Evolutionary conservation across 1,139 yeast genomes (phyloP).

Genomic region (Magnusiomyces suaveolens): DNA sequence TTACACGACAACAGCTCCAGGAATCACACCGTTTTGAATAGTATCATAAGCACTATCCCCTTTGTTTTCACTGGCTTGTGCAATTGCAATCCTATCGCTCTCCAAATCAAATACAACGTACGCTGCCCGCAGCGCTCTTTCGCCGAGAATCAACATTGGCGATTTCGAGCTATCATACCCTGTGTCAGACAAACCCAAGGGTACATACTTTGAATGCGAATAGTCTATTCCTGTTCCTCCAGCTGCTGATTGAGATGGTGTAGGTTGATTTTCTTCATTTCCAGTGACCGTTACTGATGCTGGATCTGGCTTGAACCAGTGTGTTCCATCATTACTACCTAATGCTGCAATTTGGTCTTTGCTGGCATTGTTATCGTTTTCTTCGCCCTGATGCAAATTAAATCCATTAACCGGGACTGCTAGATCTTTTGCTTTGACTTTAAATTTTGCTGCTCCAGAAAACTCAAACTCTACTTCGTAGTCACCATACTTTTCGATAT

Average conservation of each 20-base stretch:
- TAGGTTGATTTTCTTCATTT: background rate
- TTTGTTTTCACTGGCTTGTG: background rate
- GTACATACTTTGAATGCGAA: background rate
- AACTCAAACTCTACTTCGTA: conserved; percentile 6
- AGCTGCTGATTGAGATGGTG: background rate
- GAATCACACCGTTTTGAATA: background rate
- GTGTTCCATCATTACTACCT: background rate
- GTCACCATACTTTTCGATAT: conserved; percentile 3
- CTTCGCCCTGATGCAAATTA: background rate
- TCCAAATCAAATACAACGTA: conserved; percentile 4
- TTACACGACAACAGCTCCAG: background rate
- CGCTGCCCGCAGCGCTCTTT: background rate
- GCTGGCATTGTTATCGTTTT: background rate
- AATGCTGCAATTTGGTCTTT: too few relatives aligned
- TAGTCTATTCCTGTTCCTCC: background rate
- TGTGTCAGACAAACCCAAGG: background rate
- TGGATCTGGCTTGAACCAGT: background rate
- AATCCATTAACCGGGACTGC: background rate
- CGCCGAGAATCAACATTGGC: background rate
- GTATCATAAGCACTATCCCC: background rate
- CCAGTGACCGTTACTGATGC: background rate
- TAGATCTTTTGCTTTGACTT: conserved; percentile 5
- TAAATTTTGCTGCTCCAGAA: conserved; percentile 7
- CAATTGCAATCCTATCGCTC: background rate
- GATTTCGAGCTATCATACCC: background rate